Percentiles rank a stretch among this genome's conserved stretches.
These are phyloP conservation scores for Pseudocercospora musae DNA, from an alignment of 2,329 filamentous ascomycete species.

Conservation along the genomic window DNA sequence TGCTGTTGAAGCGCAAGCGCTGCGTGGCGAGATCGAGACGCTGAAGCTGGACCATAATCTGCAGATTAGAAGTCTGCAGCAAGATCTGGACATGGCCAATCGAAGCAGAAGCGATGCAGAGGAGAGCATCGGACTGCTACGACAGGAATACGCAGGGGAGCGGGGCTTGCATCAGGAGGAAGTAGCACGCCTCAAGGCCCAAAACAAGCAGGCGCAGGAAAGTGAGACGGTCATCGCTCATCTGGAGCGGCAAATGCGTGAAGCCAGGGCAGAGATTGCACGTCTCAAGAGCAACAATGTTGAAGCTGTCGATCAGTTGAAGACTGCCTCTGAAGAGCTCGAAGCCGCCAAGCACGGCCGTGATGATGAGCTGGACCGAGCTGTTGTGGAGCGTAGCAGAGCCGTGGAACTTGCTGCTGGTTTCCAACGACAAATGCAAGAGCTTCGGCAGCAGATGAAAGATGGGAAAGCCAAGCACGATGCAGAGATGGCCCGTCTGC, in stretches of 20 bases:
- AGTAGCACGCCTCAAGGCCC: slow-evolving; percentile 21
- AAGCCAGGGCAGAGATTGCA: slow-evolving; percentile 23
- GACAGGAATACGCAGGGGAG: slow-evolving; percentile 27
- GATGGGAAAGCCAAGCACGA: slow-evolving; percentile 25
- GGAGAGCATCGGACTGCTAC: slow-evolving; percentile 18
- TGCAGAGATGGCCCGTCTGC: slow-evolving; percentile 21
- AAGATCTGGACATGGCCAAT: slow-evolving; percentile 24
- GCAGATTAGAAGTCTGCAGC: slow-evolving; percentile 19
- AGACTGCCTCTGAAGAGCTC: slow-evolving; percentile 16
- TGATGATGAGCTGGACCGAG: slow-evolving; percentile 18
- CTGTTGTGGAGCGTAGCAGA: slow-evolving; percentile 20
- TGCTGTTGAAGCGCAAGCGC: slow-evolving; percentile 19
- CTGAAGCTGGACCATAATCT: slow-evolving; percentile 16
- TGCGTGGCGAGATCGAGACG: slow-evolving; percentile 22
- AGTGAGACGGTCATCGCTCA: slow-evolving; percentile 20
- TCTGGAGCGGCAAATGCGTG: slow-evolving; percentile 23
- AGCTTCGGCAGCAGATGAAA: slow-evolving; percentile 24
- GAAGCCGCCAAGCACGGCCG: slow-evolving; percentile 15
- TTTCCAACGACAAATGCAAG: slow-evolving; percentile 24
- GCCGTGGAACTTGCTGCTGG: slow-evolving; percentile 23
- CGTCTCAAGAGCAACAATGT: slow-evolving; percentile 14
- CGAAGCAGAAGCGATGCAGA: slow-evolving; percentile 24
- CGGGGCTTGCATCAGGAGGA: slow-evolving; percentile 22
- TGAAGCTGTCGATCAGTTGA: slow-evolving; percentile 16
- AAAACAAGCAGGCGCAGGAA: slow-evolving; percentile 21